These are phyloP conservation scores for Botryotinia convoluta DNA, from an alignment of 2,329 filamentous ascomycete species.

Conservation along the genomic window DNA sequence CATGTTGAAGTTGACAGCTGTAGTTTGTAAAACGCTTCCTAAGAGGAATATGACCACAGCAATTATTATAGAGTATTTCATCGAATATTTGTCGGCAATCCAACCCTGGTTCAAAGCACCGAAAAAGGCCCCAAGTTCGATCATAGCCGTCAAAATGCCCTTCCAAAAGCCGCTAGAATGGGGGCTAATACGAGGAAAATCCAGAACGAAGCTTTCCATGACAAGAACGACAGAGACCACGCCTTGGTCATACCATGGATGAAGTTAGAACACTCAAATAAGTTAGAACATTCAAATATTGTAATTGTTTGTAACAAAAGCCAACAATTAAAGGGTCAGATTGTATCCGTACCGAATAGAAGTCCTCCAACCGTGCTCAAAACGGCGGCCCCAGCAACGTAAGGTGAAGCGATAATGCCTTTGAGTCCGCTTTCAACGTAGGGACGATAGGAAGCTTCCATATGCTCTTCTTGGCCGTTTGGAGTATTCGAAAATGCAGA, in stretches of 20 bases:
- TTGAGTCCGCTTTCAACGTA: constrained; percentile 6
- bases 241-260: constrained; percentile 47
- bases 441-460: constrained; percentile 1
- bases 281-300: background rate
- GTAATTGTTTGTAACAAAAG: background rate
- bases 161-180: constrained; percentile 20
- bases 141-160: constrained; percentile 36
- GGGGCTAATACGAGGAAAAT: constrained; percentile 35
- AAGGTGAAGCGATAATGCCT: constrained; percentile 14
- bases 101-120: constrained; percentile 27
- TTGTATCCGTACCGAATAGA: background rate
- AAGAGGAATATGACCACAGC: constrained; percentile 51
- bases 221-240: constrained; percentile 47
- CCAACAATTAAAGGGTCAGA: background rate
- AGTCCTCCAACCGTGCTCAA: constrained; percentile 11
- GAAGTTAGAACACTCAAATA: background rate
- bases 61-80: constrained; percentile 51
- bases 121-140: constrained; percentile 41
- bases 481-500: background rate
- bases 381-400: constrained; percentile 12
- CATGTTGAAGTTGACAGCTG: constrained; percentile 50
- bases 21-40: constrained; percentile 51
- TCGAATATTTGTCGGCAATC: constrained; percentile 50
- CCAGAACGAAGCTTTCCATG: constrained; percentile 44
- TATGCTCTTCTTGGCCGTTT: background rate